Evolutionary conservation across 2,329 filamentous ascomycete genomes (phyloP).

Genomic region (Fusarium sp.): DNA sequence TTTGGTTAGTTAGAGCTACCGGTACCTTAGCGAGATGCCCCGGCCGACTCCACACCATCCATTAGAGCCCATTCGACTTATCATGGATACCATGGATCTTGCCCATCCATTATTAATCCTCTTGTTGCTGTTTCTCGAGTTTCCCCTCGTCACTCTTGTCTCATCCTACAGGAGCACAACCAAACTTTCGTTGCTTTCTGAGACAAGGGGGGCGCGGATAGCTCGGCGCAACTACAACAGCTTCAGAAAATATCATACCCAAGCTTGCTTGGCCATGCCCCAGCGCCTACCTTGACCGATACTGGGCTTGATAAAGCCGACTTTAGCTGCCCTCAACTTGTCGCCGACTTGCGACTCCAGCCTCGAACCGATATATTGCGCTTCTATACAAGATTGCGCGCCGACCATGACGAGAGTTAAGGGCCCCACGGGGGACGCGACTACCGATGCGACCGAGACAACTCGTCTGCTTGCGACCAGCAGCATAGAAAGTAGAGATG

Average conservation of each 20-base stretch:
- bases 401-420: slow-evolving; percentile 21
- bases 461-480: slow-evolving; percentile 51
- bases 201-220: slow-evolving; percentile 22
- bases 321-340: slow-evolving; percentile 19
- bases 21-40: slow-evolving; percentile 4
- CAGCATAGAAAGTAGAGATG: slow-evolving; percentile 24
- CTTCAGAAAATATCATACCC: not conserved
- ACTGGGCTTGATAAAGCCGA: slow-evolving; percentile 19
- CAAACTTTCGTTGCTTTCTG: slow-evolving; percentile 12
- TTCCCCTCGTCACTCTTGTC: slow-evolving; percentile 37
- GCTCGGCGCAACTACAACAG: not conserved
- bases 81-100: slow-evolving; percentile 29
- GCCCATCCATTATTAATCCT: slow-evolving; percentile 36
- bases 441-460: slow-evolving; percentile 46
- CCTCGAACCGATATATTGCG: slow-evolving; percentile 1
- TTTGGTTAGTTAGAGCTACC: slow-evolving; percentile 3
- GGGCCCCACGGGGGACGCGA: slow-evolving; percentile 7
- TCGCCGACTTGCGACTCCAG: not conserved
- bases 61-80: slow-evolving; percentile 36
- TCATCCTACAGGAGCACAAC: slow-evolving; percentile 27
- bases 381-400: not conserved
- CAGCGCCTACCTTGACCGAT: slow-evolving; percentile 23
- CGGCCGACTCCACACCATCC: slow-evolving; percentile 33
- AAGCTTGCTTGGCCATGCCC: slow-evolving; percentile 25
- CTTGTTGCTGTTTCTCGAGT: not conserved